Conservation (phyloP, 1,284 basidiomycete species). For the Ganoderma resinaceum region DNA sequence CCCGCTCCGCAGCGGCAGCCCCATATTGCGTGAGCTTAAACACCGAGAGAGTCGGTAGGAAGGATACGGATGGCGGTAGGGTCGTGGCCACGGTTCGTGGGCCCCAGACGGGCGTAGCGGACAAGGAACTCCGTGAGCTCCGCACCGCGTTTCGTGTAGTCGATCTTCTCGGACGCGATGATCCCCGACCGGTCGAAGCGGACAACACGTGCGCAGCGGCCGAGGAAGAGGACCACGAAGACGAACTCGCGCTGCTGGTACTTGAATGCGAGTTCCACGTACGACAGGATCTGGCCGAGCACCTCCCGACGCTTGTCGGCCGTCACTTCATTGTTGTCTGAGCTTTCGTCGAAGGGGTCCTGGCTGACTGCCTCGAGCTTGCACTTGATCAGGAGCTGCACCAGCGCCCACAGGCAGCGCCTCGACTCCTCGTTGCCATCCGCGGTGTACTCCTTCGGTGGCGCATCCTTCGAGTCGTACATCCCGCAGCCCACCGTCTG, state of each 20-base stretch:
- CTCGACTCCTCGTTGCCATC: too few relatives aligned
- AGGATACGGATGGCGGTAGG: conserved; percentile 7
- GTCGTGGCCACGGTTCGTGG: conserved; percentile 18
- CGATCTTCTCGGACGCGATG: conserved; percentile 17
- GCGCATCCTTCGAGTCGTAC: neutral
- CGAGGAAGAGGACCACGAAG: conserved; percentile 22
- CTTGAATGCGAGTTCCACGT: conserved; percentile 16
- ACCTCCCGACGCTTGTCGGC: neutral
- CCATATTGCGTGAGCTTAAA: neutral
- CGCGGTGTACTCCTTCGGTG: neutral
- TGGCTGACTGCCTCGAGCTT: neutral
- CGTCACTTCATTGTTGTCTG: neutral
- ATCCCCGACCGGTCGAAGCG: conserved; percentile 20
- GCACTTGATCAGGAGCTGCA: conserved; percentile 20
- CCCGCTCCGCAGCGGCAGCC: neutral
- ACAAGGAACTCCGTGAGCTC: conserved; percentile 3
- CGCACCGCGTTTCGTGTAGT: conserved; percentile 13
- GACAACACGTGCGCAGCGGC: conserved; percentile 20
- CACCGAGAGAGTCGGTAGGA: neutral
- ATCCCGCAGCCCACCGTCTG: conserved; percentile 5
- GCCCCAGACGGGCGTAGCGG: conserved; percentile 3
- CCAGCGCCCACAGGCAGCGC: neutral
- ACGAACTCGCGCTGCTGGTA: conserved; percentile 15
- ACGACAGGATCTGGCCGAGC: conserved; percentile 18
- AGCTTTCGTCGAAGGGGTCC: conserved; percentile 13